Conservation (phyloP, 2,329 filamentous ascomycete species). For the Elsinoe arachidis region DNA sequence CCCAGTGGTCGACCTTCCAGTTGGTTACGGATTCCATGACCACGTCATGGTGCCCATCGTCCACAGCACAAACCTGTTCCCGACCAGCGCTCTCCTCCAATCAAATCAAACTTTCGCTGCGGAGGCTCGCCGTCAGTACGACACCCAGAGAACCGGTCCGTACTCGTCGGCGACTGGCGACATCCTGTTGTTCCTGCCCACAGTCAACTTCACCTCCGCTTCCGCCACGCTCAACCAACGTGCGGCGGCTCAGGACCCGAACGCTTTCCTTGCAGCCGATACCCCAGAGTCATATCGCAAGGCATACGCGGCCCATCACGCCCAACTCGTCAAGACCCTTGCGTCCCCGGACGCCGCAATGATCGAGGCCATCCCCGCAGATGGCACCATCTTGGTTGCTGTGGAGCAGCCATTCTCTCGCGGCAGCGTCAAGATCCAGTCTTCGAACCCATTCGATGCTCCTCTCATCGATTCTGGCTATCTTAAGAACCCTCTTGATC, state of each 20-base stretch:
- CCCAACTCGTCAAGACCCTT: constrained; percentile 2
- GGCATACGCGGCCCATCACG: constrained; percentile 5
- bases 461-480: constrained; percentile 37
- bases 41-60: constrained; percentile 30
- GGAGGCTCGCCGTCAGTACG: constrained; percentile 15
- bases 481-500: constrained; percentile 37
- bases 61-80: constrained; percentile 1
- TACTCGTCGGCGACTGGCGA: constrained; percentile 1
- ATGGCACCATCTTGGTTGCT: constrained; percentile 24
- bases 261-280: background rate
- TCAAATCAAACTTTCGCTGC: constrained; percentile 2
- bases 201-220: constrained; percentile 2
- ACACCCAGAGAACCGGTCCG: constrained; percentile 17
- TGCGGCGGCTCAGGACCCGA: background rate
- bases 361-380: constrained; percentile 12
- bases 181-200: constrained; percentile 7
- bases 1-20: constrained; percentile 47
- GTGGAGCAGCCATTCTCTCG: constrained; percentile 38
- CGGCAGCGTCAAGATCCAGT: constrained; percentile 28
- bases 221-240: background rate
- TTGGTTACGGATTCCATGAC: constrained; percentile 57
- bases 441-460: constrained; percentile 30
- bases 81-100: background rate
- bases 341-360: constrained; percentile 4
- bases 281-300: background rate